phyloP scores from a whole-genome alignment of 306 rosid species.

The Sophora flavescens region DNA sequence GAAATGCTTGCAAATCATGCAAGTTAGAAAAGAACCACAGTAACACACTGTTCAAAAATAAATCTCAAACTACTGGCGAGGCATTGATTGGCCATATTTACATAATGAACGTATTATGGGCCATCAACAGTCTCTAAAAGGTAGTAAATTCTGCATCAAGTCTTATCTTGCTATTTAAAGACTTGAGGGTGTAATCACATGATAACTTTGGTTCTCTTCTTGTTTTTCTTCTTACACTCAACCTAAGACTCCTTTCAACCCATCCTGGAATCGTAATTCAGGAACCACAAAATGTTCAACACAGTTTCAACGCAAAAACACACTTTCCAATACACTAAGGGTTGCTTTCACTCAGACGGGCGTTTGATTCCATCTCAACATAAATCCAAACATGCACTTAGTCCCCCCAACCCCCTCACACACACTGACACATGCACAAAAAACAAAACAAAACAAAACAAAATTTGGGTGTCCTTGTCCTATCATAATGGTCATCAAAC shows the following conservation, averaged over 20 bases:
- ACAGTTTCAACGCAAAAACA: too few species aligned
- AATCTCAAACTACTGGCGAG: constrained; percentile 15
- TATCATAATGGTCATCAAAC: constrained; percentile 3
- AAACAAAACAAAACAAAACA: too few species aligned
- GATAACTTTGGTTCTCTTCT: not conserved
- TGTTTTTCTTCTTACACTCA: not conserved
- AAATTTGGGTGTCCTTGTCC: not conserved
- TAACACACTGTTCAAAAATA: not conserved
- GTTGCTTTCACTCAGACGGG: too few species aligned
- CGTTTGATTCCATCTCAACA: too few species aligned
- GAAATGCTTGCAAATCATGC: constrained; percentile 2
- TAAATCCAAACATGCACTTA: too few species aligned
- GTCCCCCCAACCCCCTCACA: too few species aligned
- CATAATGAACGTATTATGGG: not conserved
- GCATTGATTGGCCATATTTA: not conserved
- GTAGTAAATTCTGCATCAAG: not conserved
- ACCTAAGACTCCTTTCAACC: not conserved
- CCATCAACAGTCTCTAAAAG: not conserved
- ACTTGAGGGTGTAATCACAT: not conserved
- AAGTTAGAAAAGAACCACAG: not conserved
- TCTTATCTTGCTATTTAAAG: not conserved
- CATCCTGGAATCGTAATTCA: not conserved
- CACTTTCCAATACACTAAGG: too few species aligned
- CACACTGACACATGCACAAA: too few species aligned
- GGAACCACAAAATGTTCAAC: constrained; percentile 11